Evolutionary conservation across 495 filamentous ascomycete genomes (phyloP).

Genomic region (Penicillium coprophilum): DNA sequence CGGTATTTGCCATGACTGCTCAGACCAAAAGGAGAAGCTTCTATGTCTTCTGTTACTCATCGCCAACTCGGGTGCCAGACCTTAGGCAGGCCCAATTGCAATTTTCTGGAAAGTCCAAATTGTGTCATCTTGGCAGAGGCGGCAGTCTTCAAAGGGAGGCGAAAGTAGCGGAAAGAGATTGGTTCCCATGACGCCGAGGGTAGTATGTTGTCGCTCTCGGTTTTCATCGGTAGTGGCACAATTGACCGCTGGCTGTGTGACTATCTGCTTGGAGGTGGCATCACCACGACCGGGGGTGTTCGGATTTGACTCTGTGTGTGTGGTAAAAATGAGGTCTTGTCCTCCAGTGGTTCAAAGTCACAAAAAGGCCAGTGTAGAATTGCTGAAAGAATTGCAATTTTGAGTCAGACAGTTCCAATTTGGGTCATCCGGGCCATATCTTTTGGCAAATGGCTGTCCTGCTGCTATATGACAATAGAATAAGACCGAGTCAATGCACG

Average conservation of each 20-base stretch:
- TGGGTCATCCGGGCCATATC: constrained; percentile 1
- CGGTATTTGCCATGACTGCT: constrained; percentile 1
- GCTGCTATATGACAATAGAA: constrained; percentile 1
- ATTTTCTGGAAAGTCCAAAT: constrained; percentile 27
- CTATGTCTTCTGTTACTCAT: constrained; percentile 26
- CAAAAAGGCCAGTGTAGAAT: not conserved
- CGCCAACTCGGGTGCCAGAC: constrained; percentile 10
- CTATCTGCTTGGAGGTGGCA: constrained; percentile 10
- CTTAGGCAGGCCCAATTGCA: constrained; percentile 21
- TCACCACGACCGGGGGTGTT: constrained; percentile 12
- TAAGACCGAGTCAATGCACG: constrained; percentile 5
- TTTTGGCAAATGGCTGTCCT: not conserved
- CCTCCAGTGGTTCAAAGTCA: not conserved
- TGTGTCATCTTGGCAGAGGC: constrained; percentile 8
- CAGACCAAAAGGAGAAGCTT: constrained; percentile 16
- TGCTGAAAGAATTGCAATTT: not conserved
- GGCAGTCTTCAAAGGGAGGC: constrained; percentile 5
- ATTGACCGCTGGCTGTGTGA: constrained; percentile 12
- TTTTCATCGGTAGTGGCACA: constrained; percentile 12
- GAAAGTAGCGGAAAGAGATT: constrained; percentile 11
- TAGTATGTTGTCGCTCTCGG: constrained; percentile 10
- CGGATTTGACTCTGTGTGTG: constrained; percentile 5
- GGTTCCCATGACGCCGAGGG: not conserved
- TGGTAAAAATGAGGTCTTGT: not conserved
- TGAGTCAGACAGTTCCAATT: not conserved